Evolutionary conservation across 495 filamentous ascomycete species (phyloP).

Genomic region (Aspergillus olivimuriae): DNA sequence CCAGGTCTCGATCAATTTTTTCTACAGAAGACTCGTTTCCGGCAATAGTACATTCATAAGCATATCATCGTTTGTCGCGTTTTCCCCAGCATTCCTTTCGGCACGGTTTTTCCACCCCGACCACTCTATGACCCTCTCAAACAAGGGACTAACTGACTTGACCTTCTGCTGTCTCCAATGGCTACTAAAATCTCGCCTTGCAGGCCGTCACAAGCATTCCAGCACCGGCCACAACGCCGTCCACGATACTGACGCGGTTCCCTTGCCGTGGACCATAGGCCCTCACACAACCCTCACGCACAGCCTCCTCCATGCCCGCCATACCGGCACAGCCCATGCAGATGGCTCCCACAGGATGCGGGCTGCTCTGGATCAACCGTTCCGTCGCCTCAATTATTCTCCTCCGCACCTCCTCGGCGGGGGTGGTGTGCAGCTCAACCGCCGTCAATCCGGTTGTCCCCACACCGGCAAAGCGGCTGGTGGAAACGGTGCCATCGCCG

Average conservation of each 20-base stretch:
- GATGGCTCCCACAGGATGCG: slow-evolving; percentile 41
- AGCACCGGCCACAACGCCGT: slow-evolving; percentile 77
- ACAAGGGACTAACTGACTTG: no score
- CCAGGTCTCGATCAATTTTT: no score
- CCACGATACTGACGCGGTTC: slow-evolving; percentile 60
- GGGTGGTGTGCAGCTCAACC: slow-evolving; percentile 66
- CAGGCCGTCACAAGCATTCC: slow-evolving; percentile 52
- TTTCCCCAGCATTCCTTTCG: no score
- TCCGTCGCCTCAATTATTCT: slow-evolving; percentile 65
- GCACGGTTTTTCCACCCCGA: no score
- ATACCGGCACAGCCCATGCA: slow-evolving; percentile 83
- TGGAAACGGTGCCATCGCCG: slow-evolving; percentile 14
- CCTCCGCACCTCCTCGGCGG: slow-evolving; percentile 54
- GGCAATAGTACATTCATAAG: no score
- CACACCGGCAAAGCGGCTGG: slow-evolving; percentile 63
- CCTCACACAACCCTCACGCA: slow-evolving; percentile 61
- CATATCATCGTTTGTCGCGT: no score
- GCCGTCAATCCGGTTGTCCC: slow-evolving; percentile 80
- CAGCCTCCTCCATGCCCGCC: slow-evolving; percentile 79
- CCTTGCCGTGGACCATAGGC: slow-evolving; percentile 57
- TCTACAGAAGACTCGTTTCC: no score
- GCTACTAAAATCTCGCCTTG: slow-evolving; percentile 32
- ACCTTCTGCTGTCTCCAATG: no score
- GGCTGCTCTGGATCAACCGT: slow-evolving; percentile 49
- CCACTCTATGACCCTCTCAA: no score